Conservation (phyloP, 345 rosid species). For the Boechera divaricarpa region DNA sequence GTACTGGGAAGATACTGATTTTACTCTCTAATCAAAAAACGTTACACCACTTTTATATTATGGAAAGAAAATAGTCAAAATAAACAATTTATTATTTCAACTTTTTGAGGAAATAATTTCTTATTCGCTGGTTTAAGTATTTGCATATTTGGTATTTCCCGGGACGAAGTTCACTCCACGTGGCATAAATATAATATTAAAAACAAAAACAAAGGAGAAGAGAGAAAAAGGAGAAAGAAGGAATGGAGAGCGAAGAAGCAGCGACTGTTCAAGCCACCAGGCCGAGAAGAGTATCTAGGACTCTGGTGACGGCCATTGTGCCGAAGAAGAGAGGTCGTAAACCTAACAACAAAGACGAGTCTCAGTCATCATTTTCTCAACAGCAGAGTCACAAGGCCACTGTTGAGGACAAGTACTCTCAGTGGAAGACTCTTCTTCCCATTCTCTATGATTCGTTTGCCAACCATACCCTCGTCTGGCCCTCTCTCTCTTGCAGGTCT, state of each 20-base stretch:
- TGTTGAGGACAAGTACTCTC: slow-evolving; percentile 76
- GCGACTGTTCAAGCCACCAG: slow-evolving; percentile 22
- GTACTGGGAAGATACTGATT: not conserved
- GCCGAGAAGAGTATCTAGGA: slow-evolving; percentile 7
- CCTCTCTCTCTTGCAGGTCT: slow-evolving; percentile 94
- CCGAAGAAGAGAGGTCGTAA: slow-evolving; percentile 72
- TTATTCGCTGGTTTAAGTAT: not conserved
- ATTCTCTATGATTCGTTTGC: slow-evolving; percentile 92
- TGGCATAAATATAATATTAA: slow-evolving; percentile 15
- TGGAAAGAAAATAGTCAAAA: too few species aligned
- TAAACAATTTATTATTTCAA: too few species aligned
- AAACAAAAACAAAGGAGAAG: not conserved
- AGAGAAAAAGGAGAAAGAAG: not conserved
- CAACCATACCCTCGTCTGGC: slow-evolving; percentile 93
- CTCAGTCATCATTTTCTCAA: slow-evolving; percentile 39
- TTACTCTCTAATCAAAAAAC: too few species aligned
- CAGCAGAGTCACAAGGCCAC: slow-evolving; percentile 53
- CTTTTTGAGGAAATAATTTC: not conserved
- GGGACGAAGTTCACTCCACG: not conserved
- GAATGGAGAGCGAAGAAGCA: slow-evolving; percentile 39
- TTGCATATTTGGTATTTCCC: not conserved
- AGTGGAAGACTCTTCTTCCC: slow-evolving; percentile 91
- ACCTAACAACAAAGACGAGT: slow-evolving; percentile 65
- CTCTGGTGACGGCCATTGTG: slow-evolving; percentile 39
- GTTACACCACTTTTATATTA: too few species aligned